Evolutionary conservation across 73 alveolate genomes (phyloP), one percentile per base, ranked within the genome.

Genomic region (Paramecium sonneborni): DNA sequence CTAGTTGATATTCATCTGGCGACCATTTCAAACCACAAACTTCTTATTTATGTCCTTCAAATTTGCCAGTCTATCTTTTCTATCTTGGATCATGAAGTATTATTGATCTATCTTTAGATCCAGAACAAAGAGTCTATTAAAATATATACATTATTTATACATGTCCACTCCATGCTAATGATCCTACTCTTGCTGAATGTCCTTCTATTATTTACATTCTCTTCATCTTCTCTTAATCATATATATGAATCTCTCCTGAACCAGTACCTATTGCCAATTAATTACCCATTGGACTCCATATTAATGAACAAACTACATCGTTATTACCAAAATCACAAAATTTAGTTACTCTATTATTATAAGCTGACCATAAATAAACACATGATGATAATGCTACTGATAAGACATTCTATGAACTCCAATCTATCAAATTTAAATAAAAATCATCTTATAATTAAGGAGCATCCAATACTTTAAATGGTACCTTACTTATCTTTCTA

Each of bases 401-500:
- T 28, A 98, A 87, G 35, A 96, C 97, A 84, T 98, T 98, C 55
- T 92, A 74, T 6, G 98, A 92, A 7, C 99, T 96, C 99, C 99
- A 98, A 94, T 98, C 99, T 34, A 98, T 96, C 57, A 98, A 92
- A 95, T 98, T 98, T 34, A 98, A 94, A 96, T 98, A 98, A 94
- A 98, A 98, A 96, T 98, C 99, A 92, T 95, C 99, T 92, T 97
- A 92, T 37, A 99, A 96, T 89, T 97, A 92, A 0, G 99, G 99
- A 2, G 99, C 99, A 92, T 99, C 99, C 34, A 99, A 96, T 10
- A 99, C 99, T 93, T 99, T 99, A 92, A 97, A 97, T 57, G 99
- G 99, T 55, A 96, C 95, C 94, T 98, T 98, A n/a, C 99, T 98
- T 2, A 99, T 98, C 82, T 98, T 97, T 52, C 99, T 94, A 8